A percentile compares a stretch with the other conserved stretches of the same genome.
phyloP scores from a whole-genome alignment of 257 asterid species.

The Thymus quinquecostatus region DNA sequence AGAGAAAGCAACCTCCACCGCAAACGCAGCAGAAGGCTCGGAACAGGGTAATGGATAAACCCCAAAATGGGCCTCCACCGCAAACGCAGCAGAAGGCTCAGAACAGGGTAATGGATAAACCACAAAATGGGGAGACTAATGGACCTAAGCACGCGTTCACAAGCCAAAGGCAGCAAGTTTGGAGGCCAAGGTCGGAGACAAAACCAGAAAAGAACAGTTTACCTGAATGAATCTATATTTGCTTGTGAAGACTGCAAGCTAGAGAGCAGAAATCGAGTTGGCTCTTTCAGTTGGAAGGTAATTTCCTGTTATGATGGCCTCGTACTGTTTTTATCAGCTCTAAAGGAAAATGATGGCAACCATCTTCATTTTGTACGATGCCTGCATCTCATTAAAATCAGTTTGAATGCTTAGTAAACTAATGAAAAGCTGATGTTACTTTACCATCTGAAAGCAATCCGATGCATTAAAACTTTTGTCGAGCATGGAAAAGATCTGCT shows the following conservation, averaged over 20 bases:
- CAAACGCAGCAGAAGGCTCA: slow-evolving; percentile 38
- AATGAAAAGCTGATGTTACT: slow-evolving; percentile 3
- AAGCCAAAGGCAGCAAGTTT: slow-evolving; percentile 51
- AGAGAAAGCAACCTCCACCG: slow-evolving; percentile 32
- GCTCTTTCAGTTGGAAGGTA: slow-evolving; percentile 16
- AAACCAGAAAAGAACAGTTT: slow-evolving; percentile 25
- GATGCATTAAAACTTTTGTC: not conserved
- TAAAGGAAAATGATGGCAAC: slow-evolving; percentile 10
- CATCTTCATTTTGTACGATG: slow-evolving; percentile 20
- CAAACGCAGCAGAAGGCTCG: slow-evolving; percentile 38
- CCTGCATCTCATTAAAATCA: not conserved
- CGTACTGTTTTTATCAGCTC: not conserved
- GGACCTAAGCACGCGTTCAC: slow-evolving; percentile 41
- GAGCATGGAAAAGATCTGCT: slow-evolving; percentile 7
- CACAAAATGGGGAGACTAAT: slow-evolving; percentile 27
- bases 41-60: slow-evolving; percentile 30
- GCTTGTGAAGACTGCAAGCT: not conserved
- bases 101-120: slow-evolving; percentile 30
- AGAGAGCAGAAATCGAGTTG: not conserved
- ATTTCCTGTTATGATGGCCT: not conserved
- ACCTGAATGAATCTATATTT: slow-evolving; percentile 17
- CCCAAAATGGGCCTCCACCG: slow-evolving; percentile 14
- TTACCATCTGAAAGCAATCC: slow-evolving; percentile 21
- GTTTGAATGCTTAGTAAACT: not conserved
- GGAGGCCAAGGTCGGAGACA: slow-evolving; percentile 54